A percentile compares a stretch with the other conserved stretches of the same genome.
Conservation (phyloP, 2,329 filamentous ascomycete species). For the Emericellopsis cladophorae region DNA sequence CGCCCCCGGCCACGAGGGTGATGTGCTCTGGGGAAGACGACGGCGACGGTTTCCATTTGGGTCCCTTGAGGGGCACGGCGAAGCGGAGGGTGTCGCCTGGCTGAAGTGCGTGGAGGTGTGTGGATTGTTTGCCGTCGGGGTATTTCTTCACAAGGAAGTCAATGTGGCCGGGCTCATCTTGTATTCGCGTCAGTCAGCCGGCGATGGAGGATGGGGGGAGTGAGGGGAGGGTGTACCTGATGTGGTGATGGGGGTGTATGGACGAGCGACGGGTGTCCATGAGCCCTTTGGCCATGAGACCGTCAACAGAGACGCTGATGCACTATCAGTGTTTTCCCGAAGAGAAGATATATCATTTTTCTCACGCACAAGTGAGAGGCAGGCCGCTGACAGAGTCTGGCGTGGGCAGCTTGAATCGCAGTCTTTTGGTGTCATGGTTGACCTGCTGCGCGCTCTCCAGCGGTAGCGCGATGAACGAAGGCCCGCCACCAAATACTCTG, state of each 20-base stretch:
- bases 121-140: constrained; percentile 49
- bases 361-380: constrained; percentile 29
- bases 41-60: constrained; percentile 33
- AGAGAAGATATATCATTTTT: not conserved
- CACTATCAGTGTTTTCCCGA: not conserved
- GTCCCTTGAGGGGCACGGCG: constrained; percentile 37
- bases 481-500: constrained; percentile 19
- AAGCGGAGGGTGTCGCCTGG: constrained; percentile 52
- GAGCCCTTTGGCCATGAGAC: not conserved
- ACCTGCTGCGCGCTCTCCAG: constrained; percentile 38
- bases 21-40: constrained; percentile 31
- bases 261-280: not conserved
- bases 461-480: constrained; percentile 30
- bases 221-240: not conserved
- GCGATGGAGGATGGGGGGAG: not conserved
- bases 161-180: constrained; percentile 43
- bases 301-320: constrained; percentile 3
- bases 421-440: constrained; percentile 45
- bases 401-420: constrained; percentile 42
- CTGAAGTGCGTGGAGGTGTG: constrained; percentile 50
- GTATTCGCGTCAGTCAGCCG: not conserved
- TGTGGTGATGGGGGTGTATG: not conserved
- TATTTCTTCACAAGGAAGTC: constrained; percentile 59
- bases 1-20: constrained; percentile 57
- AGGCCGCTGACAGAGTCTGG: constrained; percentile 33